Evolutionary conservation across 2,329 filamentous ascomycete species (phyloP).

Genomic region (Ophiocordyceps polyrhachis-furcata): DNA sequence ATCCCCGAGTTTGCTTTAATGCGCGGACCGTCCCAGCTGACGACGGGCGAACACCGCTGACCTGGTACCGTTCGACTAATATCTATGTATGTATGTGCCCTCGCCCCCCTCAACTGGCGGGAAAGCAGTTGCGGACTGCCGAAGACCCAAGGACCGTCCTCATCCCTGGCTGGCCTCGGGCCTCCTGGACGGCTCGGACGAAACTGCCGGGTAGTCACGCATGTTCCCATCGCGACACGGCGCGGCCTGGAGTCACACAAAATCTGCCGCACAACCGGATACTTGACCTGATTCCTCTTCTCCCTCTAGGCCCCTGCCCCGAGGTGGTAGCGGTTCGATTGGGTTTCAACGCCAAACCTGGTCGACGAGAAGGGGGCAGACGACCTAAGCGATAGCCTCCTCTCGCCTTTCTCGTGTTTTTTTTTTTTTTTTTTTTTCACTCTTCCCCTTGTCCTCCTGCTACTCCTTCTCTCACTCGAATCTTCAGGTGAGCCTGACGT

Average conservation of each 20-base stretch:
- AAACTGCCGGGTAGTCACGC: constrained; percentile 4
- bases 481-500: neutral
- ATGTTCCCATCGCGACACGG: constrained; percentile 6
- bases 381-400: neutral
- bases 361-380: constrained; percentile 4
- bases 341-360: constrained; percentile 4
- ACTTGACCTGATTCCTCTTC: constrained; percentile 4
- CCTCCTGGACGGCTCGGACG: neutral
- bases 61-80: constrained; percentile 5
- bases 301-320: constrained; percentile 2
- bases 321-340: constrained; percentile 2
- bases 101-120: constrained; percentile 4
- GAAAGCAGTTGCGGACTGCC: neutral
- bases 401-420: neutral
- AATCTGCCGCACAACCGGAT: constrained; percentile 7
- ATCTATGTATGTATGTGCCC: neutral
- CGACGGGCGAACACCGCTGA: constrained; percentile 13
- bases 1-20: constrained; percentile 28
- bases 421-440: neutral
- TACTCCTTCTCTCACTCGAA: neutral
- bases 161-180: neutral
- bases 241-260: constrained; percentile 6
- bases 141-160: neutral
- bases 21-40: constrained; percentile 26
- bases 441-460: neutral